These are phyloP conservation scores for Magnolia changhungtana DNA, from an alignment of 164 flowering plant genomes.

Conservation along the genomic window DNA sequence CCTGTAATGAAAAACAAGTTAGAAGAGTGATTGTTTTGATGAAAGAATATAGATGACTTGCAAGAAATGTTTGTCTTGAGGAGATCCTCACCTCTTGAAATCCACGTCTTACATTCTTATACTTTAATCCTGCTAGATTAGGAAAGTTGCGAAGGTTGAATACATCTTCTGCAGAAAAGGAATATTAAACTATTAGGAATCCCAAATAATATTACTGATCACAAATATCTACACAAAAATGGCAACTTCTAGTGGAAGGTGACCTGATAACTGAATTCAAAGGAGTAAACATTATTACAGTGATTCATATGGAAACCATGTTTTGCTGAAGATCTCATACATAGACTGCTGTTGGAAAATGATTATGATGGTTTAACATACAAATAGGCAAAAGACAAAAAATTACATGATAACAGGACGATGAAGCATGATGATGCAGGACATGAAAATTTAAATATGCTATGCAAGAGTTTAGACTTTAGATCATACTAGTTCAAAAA, in stretches of 20 bases:
- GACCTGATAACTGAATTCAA: background rate
- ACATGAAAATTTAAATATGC: too few relatives aligned
- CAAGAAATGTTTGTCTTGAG: constrained; percentile 5
- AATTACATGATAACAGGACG: too few relatives aligned
- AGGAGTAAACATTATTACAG: background rate
- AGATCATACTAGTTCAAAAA: too few relatives aligned
- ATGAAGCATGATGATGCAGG: too few relatives aligned
- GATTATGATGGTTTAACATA: background rate
- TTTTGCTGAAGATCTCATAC: background rate
- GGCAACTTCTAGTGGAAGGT: background rate
- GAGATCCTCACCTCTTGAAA: constrained; percentile 62
- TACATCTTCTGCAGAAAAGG: constrained; percentile 76
- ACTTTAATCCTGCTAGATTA: constrained; percentile 52
- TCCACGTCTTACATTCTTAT: constrained; percentile 64
- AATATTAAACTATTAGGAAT: constrained; percentile 4
- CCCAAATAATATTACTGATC: background rate
- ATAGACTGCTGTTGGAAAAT: background rate
- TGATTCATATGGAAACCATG: background rate
- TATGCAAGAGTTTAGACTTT: too few relatives aligned
- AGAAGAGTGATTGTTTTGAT: background rate
- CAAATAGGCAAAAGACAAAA: background rate
- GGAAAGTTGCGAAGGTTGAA: constrained; percentile 85
- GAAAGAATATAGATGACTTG: background rate
- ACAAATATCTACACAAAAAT: background rate
- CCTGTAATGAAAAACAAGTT: constrained; percentile 44